phyloP scores from a whole-genome alignment of 2,329 filamentous ascomycete genomes.

The Thielaviopsis ethacetica region DNA sequence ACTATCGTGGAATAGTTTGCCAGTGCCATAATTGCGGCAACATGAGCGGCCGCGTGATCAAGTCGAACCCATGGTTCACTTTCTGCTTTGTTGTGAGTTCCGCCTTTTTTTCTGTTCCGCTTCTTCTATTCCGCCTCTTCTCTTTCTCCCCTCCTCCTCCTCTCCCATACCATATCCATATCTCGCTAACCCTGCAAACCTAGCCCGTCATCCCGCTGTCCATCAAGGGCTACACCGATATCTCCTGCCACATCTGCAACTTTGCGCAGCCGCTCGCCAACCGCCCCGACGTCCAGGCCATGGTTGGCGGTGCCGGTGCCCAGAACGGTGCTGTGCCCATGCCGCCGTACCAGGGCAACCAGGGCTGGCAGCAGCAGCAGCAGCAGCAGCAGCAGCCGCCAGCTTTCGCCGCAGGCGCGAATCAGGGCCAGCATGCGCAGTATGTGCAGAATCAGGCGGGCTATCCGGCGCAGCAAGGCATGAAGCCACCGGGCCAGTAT shows the following conservation, averaged over 20 bases:
- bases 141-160: not conserved
- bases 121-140: not conserved
- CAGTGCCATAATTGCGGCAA: constrained; percentile 54
- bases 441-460: constrained; percentile 8
- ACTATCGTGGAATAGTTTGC: constrained; percentile 44
- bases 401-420: constrained; percentile 11
- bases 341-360: constrained; percentile 13
- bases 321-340: constrained; percentile 10
- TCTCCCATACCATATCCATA: not conserved
- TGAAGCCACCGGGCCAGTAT: not conserved
- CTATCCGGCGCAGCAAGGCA: not conserved
- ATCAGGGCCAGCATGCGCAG: constrained; percentile 12
- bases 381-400: constrained; percentile 11
- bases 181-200: not conserved
- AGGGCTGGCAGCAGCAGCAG: constrained; percentile 19
- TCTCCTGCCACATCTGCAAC: constrained; percentile 60
- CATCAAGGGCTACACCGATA: constrained; percentile 48
- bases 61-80: constrained; percentile 58
- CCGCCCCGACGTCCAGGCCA: constrained; percentile 37
- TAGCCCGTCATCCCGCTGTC: constrained; percentile 58
- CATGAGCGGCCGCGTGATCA: constrained; percentile 41
- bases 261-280: constrained; percentile 52
- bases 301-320: constrained; percentile 26
- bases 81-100: constrained; percentile 55
- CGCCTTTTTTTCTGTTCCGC: no score